phyloP scores from a whole-genome alignment of 371 early-diverging fungal genomes.

The Mortierella sp. region DNA sequence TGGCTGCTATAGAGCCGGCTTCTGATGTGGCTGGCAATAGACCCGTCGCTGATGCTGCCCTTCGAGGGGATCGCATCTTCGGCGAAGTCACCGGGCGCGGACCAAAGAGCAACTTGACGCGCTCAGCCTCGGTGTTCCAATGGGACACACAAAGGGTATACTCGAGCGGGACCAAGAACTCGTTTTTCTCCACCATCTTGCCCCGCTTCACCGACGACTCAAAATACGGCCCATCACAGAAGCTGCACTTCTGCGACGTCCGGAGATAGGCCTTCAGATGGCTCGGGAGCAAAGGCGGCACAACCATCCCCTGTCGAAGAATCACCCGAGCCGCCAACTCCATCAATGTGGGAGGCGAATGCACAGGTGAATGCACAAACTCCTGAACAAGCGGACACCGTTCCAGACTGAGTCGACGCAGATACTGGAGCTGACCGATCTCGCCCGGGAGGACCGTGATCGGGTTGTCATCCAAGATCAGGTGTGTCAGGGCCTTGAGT shows the following conservation, averaged over 20 bases:
- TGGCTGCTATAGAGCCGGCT: background rate
- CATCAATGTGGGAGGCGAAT: constrained; percentile 69
- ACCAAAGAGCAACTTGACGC: constrained; percentile 67
- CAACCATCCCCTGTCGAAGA: constrained; percentile 68
- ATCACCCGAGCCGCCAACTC: constrained; percentile 86
- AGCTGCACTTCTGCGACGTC: constrained; percentile 78
- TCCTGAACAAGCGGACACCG: constrained; percentile 65
- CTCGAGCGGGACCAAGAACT: constrained; percentile 72
- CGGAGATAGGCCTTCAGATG: constrained; percentile 75
- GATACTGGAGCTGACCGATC: constrained; percentile 70
- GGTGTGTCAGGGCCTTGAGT: constrained; percentile 64
- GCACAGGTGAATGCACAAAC: constrained; percentile 53
- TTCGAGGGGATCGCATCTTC: background rate
- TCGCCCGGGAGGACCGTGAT: constrained; percentile 80
- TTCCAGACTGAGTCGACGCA: constrained; percentile 71
- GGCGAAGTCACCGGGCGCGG: constrained; percentile 62
- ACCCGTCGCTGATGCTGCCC: background rate
- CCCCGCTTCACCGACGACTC: constrained; percentile 72
- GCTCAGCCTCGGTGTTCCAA: constrained; percentile 81
- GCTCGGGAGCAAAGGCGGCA: constrained; percentile 65
- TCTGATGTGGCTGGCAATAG: background rate
- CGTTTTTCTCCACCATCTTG: constrained; percentile 73
- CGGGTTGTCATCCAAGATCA: constrained; percentile 79
- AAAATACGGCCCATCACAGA: constrained; percentile 91
- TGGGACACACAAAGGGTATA: constrained; percentile 82